A percentile compares a stretch with the other conserved stretches of the same genome.
phyloP scores from a whole-genome alignment of 1,284 basidiomycete species.

The Termitomyces sp. region DNA sequence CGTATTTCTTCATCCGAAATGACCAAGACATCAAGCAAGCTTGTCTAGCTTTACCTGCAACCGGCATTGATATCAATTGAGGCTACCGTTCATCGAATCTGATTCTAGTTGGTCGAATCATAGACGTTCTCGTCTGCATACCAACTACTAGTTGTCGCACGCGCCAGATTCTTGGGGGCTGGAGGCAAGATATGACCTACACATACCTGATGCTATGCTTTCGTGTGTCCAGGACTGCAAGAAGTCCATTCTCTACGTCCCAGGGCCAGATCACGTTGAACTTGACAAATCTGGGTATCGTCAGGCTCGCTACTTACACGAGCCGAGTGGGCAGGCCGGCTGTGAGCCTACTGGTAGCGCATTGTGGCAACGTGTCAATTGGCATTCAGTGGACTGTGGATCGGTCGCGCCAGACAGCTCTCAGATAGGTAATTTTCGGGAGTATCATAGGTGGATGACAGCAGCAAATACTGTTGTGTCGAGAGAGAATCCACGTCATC shows the following conservation, averaged over 20 bases:
- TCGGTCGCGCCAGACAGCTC: background rate
- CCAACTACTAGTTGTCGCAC: too few relatives aligned
- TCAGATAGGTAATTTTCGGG: background rate
- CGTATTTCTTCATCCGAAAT: too few relatives aligned
- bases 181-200: background rate
- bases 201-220: background rate
- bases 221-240: background rate
- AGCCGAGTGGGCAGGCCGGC: background rate
- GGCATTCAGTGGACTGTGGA: background rate
- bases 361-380: background rate
- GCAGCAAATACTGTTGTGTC: background rate
- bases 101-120: too few relatives aligned
- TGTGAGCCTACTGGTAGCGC: too few relatives aligned
- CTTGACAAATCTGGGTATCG: background rate
- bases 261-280: background rate
- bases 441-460: background rate
- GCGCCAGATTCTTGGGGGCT: too few relatives aligned
- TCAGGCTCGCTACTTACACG: background rate
- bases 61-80: too few relatives aligned
- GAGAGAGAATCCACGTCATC: background rate
- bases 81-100: too few relatives aligned
- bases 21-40: too few relatives aligned
- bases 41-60: too few relatives aligned
- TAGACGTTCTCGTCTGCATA: too few relatives aligned
- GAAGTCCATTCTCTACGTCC: background rate